Evolutionary conservation across 2,329 filamentous ascomycete species (phyloP).

Genomic region (Aspergillus uvarum): DNA sequence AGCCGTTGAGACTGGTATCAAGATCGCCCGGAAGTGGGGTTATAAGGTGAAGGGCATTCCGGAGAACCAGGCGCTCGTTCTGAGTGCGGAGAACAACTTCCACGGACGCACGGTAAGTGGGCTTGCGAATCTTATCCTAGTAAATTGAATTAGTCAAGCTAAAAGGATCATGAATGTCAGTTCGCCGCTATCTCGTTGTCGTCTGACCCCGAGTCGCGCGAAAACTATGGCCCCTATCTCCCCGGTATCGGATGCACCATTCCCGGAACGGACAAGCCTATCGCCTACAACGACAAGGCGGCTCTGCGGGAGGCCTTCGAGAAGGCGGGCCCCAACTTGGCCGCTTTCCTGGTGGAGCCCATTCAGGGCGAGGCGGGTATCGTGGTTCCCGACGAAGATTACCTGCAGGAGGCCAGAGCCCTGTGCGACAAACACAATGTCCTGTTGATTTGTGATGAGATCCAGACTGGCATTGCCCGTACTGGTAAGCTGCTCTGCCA

Average conservation of each 20-base stretch:
- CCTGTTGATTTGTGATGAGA: constrained; percentile 95
- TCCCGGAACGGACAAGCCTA: constrained; percentile 72
- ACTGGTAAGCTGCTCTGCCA: constrained; percentile 92
- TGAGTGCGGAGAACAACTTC: constrained; percentile 88
- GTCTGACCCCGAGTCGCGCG: constrained; percentile 89
- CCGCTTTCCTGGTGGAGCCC: constrained; percentile 91
- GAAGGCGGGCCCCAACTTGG: constrained; percentile 77
- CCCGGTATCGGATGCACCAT: constrained; percentile 77
- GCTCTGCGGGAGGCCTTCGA: constrained; percentile 79
- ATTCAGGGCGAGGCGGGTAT: constrained; percentile 98
- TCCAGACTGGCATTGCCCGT: constrained; percentile 94
- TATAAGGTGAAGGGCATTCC: constrained; percentile 94
- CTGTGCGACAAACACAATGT: constrained; percentile 96
- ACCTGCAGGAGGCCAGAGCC: constrained; percentile 74
- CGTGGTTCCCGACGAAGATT: constrained; percentile 87
- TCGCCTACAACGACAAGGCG: constrained; percentile 81
- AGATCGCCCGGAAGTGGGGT: constrained; percentile 95
- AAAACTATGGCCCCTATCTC: constrained; percentile 95
- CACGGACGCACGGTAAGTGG: constrained; percentile 83
- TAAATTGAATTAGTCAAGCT: neutral
- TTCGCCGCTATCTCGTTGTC: constrained; percentile 96
- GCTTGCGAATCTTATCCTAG: constrained; percentile 1
- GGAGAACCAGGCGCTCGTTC: constrained; percentile 77
- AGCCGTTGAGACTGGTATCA: constrained; percentile 92
- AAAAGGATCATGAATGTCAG: constrained; percentile 41